Evolutionary conservation across 495 filamentous ascomycete species (phyloP), one percentile per base, ranked within the genome.

Genomic region (Pseudomonodictys pantanalensis): DNA sequence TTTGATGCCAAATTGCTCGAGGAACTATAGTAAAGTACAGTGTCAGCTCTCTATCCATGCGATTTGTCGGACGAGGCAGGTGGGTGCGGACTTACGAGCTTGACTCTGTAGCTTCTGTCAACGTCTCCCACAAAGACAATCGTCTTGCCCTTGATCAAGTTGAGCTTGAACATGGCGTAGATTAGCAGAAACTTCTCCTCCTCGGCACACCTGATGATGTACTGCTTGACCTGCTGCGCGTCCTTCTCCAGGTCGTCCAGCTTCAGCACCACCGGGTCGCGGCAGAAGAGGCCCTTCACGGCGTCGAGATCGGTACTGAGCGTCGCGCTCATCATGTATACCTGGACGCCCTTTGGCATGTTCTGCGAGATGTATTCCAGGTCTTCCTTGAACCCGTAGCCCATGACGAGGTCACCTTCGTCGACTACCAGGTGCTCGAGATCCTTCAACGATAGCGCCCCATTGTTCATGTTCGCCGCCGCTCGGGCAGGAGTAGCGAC

Each of bases 101-200:
- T 97, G 28, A 97, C 76, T 26, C 95, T 82, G 73, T 99, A 99
- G 64, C 88, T 91, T 54, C 93, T 81, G 70, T 97, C 95, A 50
- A 96, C 86, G 62, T 97, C 92, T 24, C 82, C 86, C 1, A 97
- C 95, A 66, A 97, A 99, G 52, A 97, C 86, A 59, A 99, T 88
- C 50, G 85, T 87, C 71, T 97, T 96, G 39, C 95, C 93, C 72
- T 95, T 95, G 70, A 99, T 85, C 17, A 97, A 76, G 74, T 95
- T 89, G 8, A 97, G 79, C 72, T 95, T 95, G 77, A 97, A 92
- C 67, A 97, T 91, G 50, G 96, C 86, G 68, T 96, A 97, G 20
- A 86, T 81, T 22, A 99, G 78, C 28, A 99, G 78, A 73, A 97
- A 99, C 66, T 99, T 99, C 66, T 97, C 93, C 54, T 97, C 93